phyloP scores from a whole-genome alignment of 306 rosid species.

The Castanospermum australe region DNA sequence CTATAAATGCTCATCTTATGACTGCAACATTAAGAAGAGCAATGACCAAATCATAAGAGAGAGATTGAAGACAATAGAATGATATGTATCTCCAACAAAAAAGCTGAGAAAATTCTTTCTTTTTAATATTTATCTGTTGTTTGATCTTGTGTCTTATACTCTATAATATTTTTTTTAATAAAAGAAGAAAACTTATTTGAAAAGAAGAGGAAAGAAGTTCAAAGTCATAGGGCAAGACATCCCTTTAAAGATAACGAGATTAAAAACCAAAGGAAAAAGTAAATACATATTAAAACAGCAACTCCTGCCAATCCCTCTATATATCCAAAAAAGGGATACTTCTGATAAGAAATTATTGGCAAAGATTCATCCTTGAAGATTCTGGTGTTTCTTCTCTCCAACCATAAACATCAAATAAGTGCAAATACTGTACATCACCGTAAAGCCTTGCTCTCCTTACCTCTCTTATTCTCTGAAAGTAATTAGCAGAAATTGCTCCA shows the following conservation, averaged over 20 bases:
- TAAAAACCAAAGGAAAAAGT: not conserved
- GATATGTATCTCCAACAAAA: not conserved
- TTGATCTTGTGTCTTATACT: constrained; percentile 10
- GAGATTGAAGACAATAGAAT: not conserved
- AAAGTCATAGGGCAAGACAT: not conserved
- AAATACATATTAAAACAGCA: not conserved
- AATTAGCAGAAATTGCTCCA: not conserved
- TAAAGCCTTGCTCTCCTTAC: not conserved
- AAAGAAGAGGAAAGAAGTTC: not conserved
- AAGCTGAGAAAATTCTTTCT: not conserved
- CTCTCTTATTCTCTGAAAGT: not conserved
- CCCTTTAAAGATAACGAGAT: not conserved
- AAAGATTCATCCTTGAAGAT: not conserved
- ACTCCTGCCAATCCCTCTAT: not conserved
- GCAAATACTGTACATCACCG: not conserved
- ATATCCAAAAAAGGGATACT: too few relatives aligned
- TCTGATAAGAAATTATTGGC: not conserved
- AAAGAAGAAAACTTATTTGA: not conserved
- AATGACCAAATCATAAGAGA: not conserved
- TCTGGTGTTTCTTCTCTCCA: not conserved
- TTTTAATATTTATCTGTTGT: not conserved
- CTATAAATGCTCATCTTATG: constrained; percentile 2
- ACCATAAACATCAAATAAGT: not conserved
- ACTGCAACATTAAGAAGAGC: constrained; percentile 6
- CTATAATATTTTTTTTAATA: not conserved